Base-by-base conservation (phyloP, 208 protist species). In the Wallacemonas rigidus region DNA sequence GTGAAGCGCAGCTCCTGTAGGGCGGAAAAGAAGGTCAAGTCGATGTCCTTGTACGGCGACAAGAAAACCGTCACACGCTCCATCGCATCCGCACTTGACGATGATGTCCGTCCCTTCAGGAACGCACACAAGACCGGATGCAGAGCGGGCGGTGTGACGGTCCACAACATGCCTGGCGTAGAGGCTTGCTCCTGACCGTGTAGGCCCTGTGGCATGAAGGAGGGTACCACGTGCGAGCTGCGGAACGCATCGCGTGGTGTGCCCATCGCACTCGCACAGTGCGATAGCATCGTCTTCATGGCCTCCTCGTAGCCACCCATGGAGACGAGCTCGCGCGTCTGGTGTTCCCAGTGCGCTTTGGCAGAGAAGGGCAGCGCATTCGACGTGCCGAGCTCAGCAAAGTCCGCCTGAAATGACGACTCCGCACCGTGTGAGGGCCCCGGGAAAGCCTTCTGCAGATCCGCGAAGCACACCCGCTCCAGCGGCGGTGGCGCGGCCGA, bases 1-100 rank as follows among this genome's bases (percentile, higher is more conserved):
- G 87, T 97, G 69, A 92, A 97, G 47, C 92, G 92, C 50, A 95
- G 87, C 80, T 95, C 88, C 83, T 95, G 90, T 50, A 97, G 88
- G 3, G 92, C 84, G 26, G 89, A 80, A 71, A 97, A 97, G 77
- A 97, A 95, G 72, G 88, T 89, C 11, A 95, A 81, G 76, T 97
- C 92, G 56, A 97, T 86, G 48, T 84, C 77, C 72, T 85, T 82
- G 76, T 97, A 85, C 38, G 86, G 81, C 3, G 87, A 88, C 53
- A 96, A 76, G 36, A 96, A 71, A 48, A 87, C 88, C 36, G 89
- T 96, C 61, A 96, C 91, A 17, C 92, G 87, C 76, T 96, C 92
- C 84, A 96, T 93, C 72, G 88, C 88, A 53, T 96, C 92, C 3
- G 92, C 92, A 38, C 89, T 81, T 2, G 89, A 94, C 8, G 86